Conservation (phyloP, 805 yeast species). For the Tetrapisispora nanseiensis region DNA sequence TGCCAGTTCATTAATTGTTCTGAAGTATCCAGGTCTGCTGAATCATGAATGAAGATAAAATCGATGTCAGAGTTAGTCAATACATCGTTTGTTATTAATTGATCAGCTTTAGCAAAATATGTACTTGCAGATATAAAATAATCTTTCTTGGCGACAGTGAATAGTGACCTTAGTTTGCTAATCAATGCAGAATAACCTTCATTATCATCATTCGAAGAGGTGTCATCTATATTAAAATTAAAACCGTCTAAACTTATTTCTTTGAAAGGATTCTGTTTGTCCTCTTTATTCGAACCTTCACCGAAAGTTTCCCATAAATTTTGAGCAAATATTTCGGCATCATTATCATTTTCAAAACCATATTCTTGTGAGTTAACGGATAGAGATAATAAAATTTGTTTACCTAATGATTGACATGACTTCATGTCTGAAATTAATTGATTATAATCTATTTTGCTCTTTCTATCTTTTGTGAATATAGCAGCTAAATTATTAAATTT, state of each 20-base stretch:
- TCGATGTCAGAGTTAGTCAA: constrained; percentile 56
- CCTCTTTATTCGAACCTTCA: constrained; percentile 33
- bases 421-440: constrained; percentile 57
- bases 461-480: constrained; percentile 49
- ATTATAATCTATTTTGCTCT: constrained; percentile 36
- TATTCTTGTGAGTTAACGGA: constrained; percentile 67
- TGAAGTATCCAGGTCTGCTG: constrained; percentile 69
- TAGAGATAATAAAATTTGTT: constrained; percentile 63
- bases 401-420: constrained; percentile 68
- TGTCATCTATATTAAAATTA: constrained; percentile 59
- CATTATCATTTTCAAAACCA: constrained; percentile 75
- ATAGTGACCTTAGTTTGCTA: constrained; percentile 40
- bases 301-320: constrained; percentile 56
- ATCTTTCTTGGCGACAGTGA: constrained; percentile 43
- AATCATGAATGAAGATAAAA: constrained; percentile 78
- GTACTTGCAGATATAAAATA: constrained; percentile 85
- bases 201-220: constrained; percentile 44
- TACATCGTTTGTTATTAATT: constrained; percentile 42
- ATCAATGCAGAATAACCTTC: constrained; percentile 60
- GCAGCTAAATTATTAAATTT: constrained; percentile 44
- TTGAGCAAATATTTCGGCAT: constrained; percentile 55
- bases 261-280: constrained; percentile 57
- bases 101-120: constrained; percentile 83
- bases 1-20: constrained; percentile 52
- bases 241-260: constrained; percentile 78